Percentiles rank a stretch among this genome's conserved stretches.
phyloP scores from a whole-genome alignment of 108 stramenopile genomes.

The Skeletonema marinoi region DNA sequence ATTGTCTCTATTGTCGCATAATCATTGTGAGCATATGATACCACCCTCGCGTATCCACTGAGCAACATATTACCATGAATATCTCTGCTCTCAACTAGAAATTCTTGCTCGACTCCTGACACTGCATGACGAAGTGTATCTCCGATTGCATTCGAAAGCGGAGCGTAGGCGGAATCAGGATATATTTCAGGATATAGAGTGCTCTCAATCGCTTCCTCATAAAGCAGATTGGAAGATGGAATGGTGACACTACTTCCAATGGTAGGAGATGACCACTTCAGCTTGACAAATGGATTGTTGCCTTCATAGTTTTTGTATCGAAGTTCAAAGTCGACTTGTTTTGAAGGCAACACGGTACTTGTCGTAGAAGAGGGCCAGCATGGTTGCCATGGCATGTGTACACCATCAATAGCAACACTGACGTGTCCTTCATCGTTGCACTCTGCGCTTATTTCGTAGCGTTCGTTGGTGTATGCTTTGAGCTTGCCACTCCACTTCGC shows the following conservation, averaged over 20 bases:
- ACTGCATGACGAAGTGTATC: slow-evolving; percentile 11
- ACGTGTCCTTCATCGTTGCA: slow-evolving; percentile 18
- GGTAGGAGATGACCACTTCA: slow-evolving; percentile 14
- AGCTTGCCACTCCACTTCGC: slow-evolving; percentile 21
- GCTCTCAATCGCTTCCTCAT: background rate
- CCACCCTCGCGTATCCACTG: background rate
- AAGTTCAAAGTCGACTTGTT: slow-evolving; percentile 19
- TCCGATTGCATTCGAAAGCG: slow-evolving; percentile 22
- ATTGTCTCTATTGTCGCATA: background rate
- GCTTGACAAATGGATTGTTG: background rate
- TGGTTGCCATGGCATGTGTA: slow-evolving; percentile 14
- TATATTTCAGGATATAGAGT: slow-evolving; percentile 3
- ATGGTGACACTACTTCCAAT: background rate
- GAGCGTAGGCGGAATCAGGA: slow-evolving; percentile 7
- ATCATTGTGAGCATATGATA: background rate
- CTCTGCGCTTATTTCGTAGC: slow-evolving; percentile 8
- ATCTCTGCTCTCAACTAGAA: slow-evolving; percentile 20
- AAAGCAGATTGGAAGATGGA: slow-evolving; percentile 13
- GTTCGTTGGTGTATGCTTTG: slow-evolving; percentile 11
- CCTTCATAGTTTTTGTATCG: slow-evolving; percentile 18
- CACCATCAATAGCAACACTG: slow-evolving; percentile 16
- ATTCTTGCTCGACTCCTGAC: slow-evolving; percentile 23
- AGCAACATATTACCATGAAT: slow-evolving; percentile 10
- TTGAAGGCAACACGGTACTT: background rate
- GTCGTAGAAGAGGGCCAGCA: slow-evolving; percentile 9